Conservation (phyloP, 345 rosid species). For the Ceriops tagal region DNA sequence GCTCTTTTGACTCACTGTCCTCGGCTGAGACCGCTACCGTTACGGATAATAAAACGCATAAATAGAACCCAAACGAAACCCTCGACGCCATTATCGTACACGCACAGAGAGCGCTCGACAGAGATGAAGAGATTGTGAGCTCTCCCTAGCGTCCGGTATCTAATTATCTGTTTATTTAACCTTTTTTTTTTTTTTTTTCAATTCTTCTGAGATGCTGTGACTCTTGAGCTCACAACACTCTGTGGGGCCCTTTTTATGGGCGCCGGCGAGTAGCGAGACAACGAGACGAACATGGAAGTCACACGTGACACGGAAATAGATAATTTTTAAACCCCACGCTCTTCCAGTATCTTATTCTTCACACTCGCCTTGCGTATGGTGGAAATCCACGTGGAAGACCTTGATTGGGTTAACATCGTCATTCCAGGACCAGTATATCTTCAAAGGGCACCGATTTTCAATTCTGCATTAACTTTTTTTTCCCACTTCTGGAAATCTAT, state of each 20-base stretch:
- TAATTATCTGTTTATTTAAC: neutral
- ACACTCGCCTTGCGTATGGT: neutral
- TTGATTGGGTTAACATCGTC: slow-evolving; percentile 16
- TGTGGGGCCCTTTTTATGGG: neutral
- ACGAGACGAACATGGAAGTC: slow-evolving; percentile 18
- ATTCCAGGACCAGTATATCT: neutral
- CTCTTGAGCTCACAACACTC: neutral
- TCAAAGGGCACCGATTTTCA: neutral
- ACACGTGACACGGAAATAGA: slow-evolving; percentile 10
- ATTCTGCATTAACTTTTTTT: neutral
- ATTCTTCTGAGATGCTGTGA: neutral
- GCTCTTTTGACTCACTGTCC: slow-evolving; percentile 54
- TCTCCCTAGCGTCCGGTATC: neutral
- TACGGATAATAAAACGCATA: slow-evolving; percentile 28
- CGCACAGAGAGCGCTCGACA: neutral
- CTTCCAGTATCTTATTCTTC: neutral
- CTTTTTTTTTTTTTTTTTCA: too few species aligned
- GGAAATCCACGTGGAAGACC: neutral
- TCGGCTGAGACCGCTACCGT: slow-evolving; percentile 41
- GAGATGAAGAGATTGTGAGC: too few species aligned
- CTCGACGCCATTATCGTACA: slow-evolving; percentile 37
- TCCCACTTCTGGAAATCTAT: too few species aligned
- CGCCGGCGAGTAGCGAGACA: slow-evolving; percentile 7
- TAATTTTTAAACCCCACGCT: neutral
- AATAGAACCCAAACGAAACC: slow-evolving; percentile 31